phyloP scores from a whole-genome alignment of 352 stramenopile genomes.

The Globisporangium polare region DNA sequence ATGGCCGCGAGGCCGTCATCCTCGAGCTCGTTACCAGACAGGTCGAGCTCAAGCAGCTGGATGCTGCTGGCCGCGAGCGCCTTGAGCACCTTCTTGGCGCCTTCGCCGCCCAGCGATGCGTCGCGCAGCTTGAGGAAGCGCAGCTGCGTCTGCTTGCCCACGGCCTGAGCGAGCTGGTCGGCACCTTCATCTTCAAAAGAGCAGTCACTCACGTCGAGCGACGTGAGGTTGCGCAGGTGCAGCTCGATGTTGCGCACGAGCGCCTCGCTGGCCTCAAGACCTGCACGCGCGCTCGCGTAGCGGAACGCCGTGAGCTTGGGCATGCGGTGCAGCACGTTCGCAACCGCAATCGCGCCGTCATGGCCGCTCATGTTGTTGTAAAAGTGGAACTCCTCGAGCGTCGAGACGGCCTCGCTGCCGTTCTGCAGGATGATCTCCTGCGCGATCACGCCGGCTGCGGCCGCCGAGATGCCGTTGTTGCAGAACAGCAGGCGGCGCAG shows the following conservation, averaged over 20 bases:
- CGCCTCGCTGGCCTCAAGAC: conserved; percentile 40
- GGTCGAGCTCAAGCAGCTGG: conserved; percentile 73
- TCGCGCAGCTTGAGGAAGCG: conserved; percentile 87
- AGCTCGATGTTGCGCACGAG: conserved; percentile 44
- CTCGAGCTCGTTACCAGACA: conserved; percentile 88
- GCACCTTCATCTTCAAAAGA: conserved; percentile 82
- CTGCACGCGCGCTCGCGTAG: conserved; percentile 65
- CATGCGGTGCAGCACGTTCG: conserved; percentile 45
- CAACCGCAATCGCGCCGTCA: conserved; percentile 58
- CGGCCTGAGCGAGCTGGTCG: conserved; percentile 60
- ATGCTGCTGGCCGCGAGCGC: conserved; percentile 60
- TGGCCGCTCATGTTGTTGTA: conserved; percentile 87
- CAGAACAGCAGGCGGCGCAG: conserved; percentile 65
- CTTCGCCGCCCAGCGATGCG: conserved; percentile 81
- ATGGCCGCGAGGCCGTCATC: conserved; percentile 68
- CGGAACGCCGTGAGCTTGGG: conserved; percentile 52
- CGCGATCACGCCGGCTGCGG: conserved; percentile 53
- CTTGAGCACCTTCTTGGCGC: conserved; percentile 62
- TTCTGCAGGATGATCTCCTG: conserved; percentile 74
- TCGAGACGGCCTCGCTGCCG: conserved; percentile 27
- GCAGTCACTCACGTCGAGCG: conserved; percentile 92
- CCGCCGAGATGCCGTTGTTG: conserved; percentile 79
- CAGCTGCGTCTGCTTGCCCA: conserved; percentile 64
- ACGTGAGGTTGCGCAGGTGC: conserved; percentile 50
- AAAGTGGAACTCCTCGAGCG: conserved; percentile 75